Evolutionary conservation across 768 basidiomycete genomes (phyloP).

Genomic region (Suillus lakei): DNA sequence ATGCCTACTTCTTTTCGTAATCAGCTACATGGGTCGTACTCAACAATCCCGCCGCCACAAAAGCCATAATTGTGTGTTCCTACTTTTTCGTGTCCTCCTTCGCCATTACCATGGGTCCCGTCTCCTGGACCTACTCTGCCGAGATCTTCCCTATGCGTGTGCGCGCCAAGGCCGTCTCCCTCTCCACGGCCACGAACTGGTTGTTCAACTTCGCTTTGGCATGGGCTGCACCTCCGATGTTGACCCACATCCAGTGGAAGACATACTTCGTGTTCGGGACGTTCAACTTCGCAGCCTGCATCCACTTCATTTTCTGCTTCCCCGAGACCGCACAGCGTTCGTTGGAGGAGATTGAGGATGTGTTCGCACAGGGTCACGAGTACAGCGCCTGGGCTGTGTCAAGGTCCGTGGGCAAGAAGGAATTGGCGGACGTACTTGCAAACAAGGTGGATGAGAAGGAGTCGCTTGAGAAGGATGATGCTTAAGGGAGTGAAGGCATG

Average conservation of each 20-base stretch:
- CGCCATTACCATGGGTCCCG: slow-evolving; percentile 78
- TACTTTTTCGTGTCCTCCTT: slow-evolving; percentile 80
- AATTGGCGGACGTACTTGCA: slow-evolving; percentile 51
- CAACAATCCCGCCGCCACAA: slow-evolving; percentile 59
- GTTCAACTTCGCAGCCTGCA: slow-evolving; percentile 74
- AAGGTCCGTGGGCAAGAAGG: slow-evolving; percentile 65
- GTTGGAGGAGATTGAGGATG: slow-evolving; percentile 80
- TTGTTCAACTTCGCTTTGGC: slow-evolving; percentile 76
- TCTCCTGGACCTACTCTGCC: slow-evolving; percentile 76
- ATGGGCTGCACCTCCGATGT: slow-evolving; percentile 75
- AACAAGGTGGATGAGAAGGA: slow-evolving; percentile 20
- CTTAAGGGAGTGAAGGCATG: background rate
- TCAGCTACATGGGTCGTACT: slow-evolving; percentile 63
- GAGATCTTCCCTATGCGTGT: slow-evolving; percentile 73
- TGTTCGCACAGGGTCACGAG: slow-evolving; percentile 69
- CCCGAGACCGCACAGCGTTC: slow-evolving; percentile 77
- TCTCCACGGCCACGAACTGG: slow-evolving; percentile 56
- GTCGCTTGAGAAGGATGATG: slow-evolving; percentile 8
- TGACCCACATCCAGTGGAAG: slow-evolving; percentile 70
- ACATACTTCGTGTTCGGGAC: slow-evolving; percentile 81
- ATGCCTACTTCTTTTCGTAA: background rate
- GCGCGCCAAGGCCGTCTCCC: slow-evolving; percentile 61
- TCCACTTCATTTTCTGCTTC: slow-evolving; percentile 80
- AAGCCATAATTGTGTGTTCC: slow-evolving; percentile 75
- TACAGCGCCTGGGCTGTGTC: slow-evolving; percentile 76